Evolutionary conservation across 2,329 filamentous ascomycete species (phyloP), one percentile per base, ranked within the genome.

Genomic region (Aschersonia sp.): DNA sequence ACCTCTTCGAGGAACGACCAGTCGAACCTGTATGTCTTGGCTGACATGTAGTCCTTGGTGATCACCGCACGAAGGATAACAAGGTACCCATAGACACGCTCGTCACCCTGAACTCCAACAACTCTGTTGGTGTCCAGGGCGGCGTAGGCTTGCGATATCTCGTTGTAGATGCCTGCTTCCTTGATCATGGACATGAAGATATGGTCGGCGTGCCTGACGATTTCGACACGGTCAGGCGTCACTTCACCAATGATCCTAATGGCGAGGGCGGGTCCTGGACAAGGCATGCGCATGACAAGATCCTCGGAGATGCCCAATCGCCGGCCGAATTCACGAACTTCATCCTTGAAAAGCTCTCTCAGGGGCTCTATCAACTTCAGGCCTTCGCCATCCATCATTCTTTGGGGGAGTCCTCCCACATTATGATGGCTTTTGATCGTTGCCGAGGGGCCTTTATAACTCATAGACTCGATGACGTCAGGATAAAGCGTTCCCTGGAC

Each of bases 181-280:
- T 70, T 73, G 66, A 91, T 89, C 73, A 82, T 80, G 52, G 74
- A 73, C 55, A 89, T 88, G 67, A 85, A 89, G 59, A 91, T 89
- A 58, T 78, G 60, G 58, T 89, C 86, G 1, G 85, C 85, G 60
- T 84, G 71, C n/a, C 85, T 70, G 2, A 80, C 86, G 53, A 94
- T 92, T 48, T 79, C 78, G 12, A 95, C 83, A 42, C 84, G 78
- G 60, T 89, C 84, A 2, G 73, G 74, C 1, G 86, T 94, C 10
- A 95, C 82, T 56, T 94, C 89, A 38, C 89, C 89, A 1, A 95
- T 70, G 51, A 95, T 83, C 47, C 86, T 76, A 55, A 92, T 85
- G 10, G 77, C 87, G 51, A 94, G 79, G 46, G 67, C 46, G 43
- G 40, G 45, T 6, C 47, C 46, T 5, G 47, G 47, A n/a, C 47